Conservation (phyloP, 2,329 filamentous ascomycete species). For the Ophiostoma novo-ulmi region DNA sequence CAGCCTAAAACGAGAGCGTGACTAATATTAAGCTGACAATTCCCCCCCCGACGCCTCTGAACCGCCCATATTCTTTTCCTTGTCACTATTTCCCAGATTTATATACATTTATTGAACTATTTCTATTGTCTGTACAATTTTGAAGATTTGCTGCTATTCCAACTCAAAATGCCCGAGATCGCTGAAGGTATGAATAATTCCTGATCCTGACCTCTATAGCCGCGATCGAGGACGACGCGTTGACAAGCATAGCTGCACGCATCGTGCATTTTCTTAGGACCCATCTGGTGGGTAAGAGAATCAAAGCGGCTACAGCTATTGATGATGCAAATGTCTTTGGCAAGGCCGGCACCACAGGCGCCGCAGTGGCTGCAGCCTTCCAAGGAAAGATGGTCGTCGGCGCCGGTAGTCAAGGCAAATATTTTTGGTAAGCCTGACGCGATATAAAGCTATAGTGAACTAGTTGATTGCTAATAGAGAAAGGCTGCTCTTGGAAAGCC, state of each 20-base stretch:
- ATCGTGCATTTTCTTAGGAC: slow-evolving; percentile 80
- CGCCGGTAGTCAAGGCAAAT: slow-evolving; percentile 88
- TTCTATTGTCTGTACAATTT: background rate
- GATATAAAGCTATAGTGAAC: background rate
- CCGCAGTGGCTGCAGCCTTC: slow-evolving; percentile 68
- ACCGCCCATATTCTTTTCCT: background rate
- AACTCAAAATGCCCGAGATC: slow-evolving; percentile 53
- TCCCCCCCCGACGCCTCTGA: background rate
- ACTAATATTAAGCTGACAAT: background rate
- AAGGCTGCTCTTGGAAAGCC: slow-evolving; percentile 57
- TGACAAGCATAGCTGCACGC: slow-evolving; percentile 48
- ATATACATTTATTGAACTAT: background rate
- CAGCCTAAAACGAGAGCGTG: background rate
- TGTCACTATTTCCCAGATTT: background rate
- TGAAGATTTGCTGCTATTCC: background rate
- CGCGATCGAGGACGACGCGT: background rate
- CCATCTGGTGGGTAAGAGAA: slow-evolving; percentile 76
- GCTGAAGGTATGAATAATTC: slow-evolving; percentile 45
- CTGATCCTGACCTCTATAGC: background rate
- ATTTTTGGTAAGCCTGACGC: slow-evolving; percentile 65
- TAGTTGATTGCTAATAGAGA: background rate
- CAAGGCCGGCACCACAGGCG: slow-evolving; percentile 76
- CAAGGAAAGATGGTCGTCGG: slow-evolving; percentile 62
- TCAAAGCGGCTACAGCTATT: slow-evolving; percentile 63
- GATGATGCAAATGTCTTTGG: slow-evolving; percentile 85